These are phyloP conservation scores for Sutorius eximius DNA, from an alignment of 1,284 basidiomycete genomes.

Conservation along the genomic window DNA sequence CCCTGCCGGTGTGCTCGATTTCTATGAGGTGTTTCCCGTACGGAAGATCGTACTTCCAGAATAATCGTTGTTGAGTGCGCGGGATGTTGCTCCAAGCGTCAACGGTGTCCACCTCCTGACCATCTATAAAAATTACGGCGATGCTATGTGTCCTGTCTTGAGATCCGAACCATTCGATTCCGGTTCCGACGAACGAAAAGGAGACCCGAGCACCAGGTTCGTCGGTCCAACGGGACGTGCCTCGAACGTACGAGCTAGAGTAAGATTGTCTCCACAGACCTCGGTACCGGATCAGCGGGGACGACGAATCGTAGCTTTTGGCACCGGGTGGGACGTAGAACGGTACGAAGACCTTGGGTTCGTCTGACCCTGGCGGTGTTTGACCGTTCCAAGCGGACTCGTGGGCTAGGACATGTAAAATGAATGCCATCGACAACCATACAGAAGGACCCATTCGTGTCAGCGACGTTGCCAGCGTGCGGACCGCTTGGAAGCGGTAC, in stretches of 20 bases:
- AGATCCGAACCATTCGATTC: constrained; percentile 76
- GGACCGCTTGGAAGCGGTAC: too few relatives aligned
- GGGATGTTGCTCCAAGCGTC: constrained; percentile 46
- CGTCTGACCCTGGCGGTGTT: constrained; percentile 50
- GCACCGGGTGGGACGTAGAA: constrained; percentile 74
- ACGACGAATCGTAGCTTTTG: constrained; percentile 65
- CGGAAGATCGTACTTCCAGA: constrained; percentile 56
- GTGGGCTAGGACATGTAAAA: constrained; percentile 10
- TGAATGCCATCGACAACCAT: constrained; percentile 12
- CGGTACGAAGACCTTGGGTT: constrained; percentile 51
- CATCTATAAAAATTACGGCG: constrained; percentile 60
- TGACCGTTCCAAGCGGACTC: constrained; percentile 69
- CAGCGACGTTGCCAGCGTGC: neutral
- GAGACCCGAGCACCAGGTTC: constrained; percentile 50
- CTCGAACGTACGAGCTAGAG: constrained; percentile 49
- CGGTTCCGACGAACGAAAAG: constrained; percentile 66
- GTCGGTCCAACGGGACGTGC: constrained; percentile 52
- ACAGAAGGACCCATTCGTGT: constrained; percentile 14
- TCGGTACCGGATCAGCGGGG: constrained; percentile 59
- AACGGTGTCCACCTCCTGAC: constrained; percentile 43
- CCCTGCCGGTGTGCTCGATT: constrained; percentile 55
- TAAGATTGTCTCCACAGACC: constrained; percentile 58
- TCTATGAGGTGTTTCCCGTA: constrained; percentile 60
- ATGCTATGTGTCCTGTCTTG: constrained; percentile 54
- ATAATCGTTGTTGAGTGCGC: constrained; percentile 61